Evolutionary conservation across 1,284 basidiomycete species (phyloP).

Genomic region (Clitocybe nebularis): DNA sequence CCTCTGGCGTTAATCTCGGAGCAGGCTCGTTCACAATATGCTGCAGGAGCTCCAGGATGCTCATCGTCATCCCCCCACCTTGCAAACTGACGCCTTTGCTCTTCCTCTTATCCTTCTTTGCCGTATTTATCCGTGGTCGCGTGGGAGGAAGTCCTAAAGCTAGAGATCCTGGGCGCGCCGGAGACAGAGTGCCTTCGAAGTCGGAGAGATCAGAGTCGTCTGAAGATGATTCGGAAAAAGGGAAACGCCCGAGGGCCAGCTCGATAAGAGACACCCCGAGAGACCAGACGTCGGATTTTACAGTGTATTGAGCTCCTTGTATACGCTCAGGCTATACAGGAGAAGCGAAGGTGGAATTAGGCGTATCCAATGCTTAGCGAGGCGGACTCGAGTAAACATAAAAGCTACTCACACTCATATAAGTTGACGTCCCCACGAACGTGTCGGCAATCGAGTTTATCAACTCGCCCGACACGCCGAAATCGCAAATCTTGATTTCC

Average conservation of each 20-base stretch:
- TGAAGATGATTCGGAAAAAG: constrained; percentile 71
- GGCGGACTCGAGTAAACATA: too few species aligned
- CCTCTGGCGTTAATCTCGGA: constrained; percentile 68
- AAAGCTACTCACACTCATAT: constrained; percentile 99
- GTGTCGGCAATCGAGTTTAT: constrained; percentile 99
- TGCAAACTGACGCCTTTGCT: constrained; percentile 85
- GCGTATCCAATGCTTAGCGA: too few species aligned
- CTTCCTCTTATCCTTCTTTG: constrained; percentile 49
- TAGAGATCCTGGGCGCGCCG: constrained; percentile 45
- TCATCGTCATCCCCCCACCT: constrained; percentile 94
- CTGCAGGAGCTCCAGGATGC: constrained; percentile 92
- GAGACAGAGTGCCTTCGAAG: constrained; percentile 66
- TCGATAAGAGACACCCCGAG: constrained; percentile 94
- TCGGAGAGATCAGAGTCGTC: constrained; percentile 71
- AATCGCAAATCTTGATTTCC: constrained; percentile 98
- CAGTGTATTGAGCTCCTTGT: constrained; percentile 94
- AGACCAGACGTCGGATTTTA: constrained; percentile 98
- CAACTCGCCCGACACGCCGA: constrained; percentile 97
- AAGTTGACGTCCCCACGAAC: constrained; percentile 97
- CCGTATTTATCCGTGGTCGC: constrained; percentile 25
- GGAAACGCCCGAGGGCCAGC: constrained; percentile 89
- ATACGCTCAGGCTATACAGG: constrained; percentile 87
- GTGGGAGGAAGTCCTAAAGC: constrained; percentile 25
- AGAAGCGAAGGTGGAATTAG: too few species aligned
- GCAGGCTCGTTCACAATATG: constrained; percentile 97